Base-by-base conservation (phyloP, 2,329 filamentous ascomycete genomes). In the Sarocladiaceae sp. region DNA sequence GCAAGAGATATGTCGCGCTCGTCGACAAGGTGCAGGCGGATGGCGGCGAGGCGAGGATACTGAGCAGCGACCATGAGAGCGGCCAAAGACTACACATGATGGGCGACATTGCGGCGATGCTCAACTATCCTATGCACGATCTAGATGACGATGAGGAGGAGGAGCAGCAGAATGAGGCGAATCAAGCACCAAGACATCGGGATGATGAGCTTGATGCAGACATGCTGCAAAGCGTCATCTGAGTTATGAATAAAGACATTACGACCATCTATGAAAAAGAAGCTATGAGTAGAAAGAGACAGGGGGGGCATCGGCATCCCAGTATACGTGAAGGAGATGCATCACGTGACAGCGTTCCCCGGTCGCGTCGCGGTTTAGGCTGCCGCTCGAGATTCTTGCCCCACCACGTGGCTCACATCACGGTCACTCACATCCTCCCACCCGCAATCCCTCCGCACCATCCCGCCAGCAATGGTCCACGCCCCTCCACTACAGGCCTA, bases 21-120 rank as follows among this genome's bases (percentile, higher is more conserved):
- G 90, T 97, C 3, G 91, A 97, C 61, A 83, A 82, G 50, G 91
- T 97, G n/a, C 80, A 82, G 51, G 82, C 82, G 3, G 83, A 88
- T 51, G 93, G 91, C 4, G 93, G 91, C 2, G 89, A 96, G 52
- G 87, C 88, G 1, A 74, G 87, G 44, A 79, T 97, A n/a, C 66
- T 97, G 21, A 97, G 91, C 62, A 90, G 86, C 55, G 85, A 94
- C 57, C 91, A 97, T 62, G 91, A 96, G 68, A 96, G 90, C 61
- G 93, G 93, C 1, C 84, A 85, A 67, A 73, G 89, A 48, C 66
- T 98, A 12, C 87, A 90, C 52, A 85, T 82, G 11, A 62, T 97
- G 48, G 90, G 93, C 1, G 86, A 89, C 15, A 84, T 98, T 49
- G 93, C 91, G 13, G 89, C 89, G 2, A 84, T 96, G 21, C 68